These are phyloP conservation scores for Evernia prunastri DNA, from an alignment of 495 filamentous ascomycete genomes.

Conservation along the genomic window DNA sequence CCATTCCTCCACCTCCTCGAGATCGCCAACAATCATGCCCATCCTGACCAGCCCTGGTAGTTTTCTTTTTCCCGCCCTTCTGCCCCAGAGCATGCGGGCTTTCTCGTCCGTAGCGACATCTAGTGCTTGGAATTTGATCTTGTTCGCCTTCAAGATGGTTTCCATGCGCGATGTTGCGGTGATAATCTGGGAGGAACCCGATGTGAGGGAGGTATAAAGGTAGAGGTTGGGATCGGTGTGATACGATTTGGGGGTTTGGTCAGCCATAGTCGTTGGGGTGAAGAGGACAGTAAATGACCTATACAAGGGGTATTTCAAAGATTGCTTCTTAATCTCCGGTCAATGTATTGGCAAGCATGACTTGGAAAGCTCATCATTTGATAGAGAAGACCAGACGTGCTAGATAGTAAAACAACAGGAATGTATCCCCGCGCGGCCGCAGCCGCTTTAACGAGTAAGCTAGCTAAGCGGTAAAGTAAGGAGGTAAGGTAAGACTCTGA, in stretches of 20 bases:
- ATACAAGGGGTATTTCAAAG: too few species aligned
- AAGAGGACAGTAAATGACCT: too few species aligned
- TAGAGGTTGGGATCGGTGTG: constrained; percentile 76
- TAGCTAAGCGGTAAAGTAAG: too few species aligned
- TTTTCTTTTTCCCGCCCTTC: constrained; percentile 72
- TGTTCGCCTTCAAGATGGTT: constrained; percentile 93
- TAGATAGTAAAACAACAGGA: too few species aligned
- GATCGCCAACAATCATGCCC: constrained; percentile 78
- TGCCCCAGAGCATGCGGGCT: constrained; percentile 84
- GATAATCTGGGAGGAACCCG: constrained; percentile 94
- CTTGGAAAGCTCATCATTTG: too few species aligned
- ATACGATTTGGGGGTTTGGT: constrained; percentile 47
- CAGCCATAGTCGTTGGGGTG: constrained; percentile 36
- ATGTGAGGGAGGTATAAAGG: constrained; percentile 88
- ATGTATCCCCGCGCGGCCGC: too few species aligned
- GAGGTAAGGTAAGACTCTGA: too few species aligned
- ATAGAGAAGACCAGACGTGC: too few species aligned
- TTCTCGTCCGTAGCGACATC: constrained; percentile 90
- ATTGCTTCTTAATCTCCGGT: too few species aligned
- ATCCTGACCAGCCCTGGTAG: constrained; percentile 84
- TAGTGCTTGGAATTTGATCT: constrained; percentile 82
- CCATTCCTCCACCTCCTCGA: constrained; percentile 95
- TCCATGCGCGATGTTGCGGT: constrained; percentile 93
- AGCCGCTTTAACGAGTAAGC: too few species aligned
- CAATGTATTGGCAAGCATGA: too few species aligned